Percentiles rank a stretch among this genome's conserved stretches.
Evolutionary conservation across 2,329 filamentous ascomycete genomes (phyloP).

Genomic region (Sporothrix luriei): DNA sequence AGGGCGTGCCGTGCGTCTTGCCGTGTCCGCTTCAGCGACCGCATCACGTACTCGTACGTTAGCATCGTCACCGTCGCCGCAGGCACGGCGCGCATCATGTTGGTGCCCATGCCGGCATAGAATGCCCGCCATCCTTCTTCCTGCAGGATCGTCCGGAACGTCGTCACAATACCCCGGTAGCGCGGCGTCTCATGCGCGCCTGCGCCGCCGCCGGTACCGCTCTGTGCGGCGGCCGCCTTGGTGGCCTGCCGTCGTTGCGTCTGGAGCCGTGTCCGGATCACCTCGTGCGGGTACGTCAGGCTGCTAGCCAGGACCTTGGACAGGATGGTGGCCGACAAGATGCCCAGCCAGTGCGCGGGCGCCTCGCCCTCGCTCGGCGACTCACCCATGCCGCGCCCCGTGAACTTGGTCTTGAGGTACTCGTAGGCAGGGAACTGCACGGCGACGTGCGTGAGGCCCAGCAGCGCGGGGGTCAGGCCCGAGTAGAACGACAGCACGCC

Average conservation of each 20-base stretch:
- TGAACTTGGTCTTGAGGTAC: slow-evolving; percentile 86
- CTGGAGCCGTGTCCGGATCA: slow-evolving; percentile 88
- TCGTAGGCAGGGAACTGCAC: slow-evolving; percentile 98
- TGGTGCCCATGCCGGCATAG: slow-evolving; percentile 95
- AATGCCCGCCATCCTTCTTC: slow-evolving; percentile 97
- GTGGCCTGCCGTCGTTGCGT: slow-evolving; percentile 74
- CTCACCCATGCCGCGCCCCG: slow-evolving; percentile 83
- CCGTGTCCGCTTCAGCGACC: slow-evolving; percentile 52
- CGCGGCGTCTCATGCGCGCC: slow-evolving; percentile 47
- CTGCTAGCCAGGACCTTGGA: slow-evolving; percentile 95
- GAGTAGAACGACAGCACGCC: slow-evolving; percentile 92
- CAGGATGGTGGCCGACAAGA: slow-evolving; percentile 84
- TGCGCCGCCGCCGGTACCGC: slow-evolving; percentile 32
- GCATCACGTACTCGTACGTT: slow-evolving; percentile 82
- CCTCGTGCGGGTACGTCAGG: slow-evolving; percentile 95
- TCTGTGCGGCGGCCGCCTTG: slow-evolving; percentile 38
- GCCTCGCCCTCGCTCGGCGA: slow-evolving; percentile 57
- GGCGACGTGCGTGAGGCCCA: slow-evolving; percentile 91
- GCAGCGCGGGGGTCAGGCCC: slow-evolving; percentile 84
- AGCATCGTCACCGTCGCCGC: slow-evolving; percentile 97
- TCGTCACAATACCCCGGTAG: slow-evolving; percentile 79
- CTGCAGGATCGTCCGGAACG: slow-evolving; percentile 77
- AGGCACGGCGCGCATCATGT: slow-evolving; percentile 93
- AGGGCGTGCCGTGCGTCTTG: slow-evolving; percentile 46
- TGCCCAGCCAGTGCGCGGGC: slow-evolving; percentile 76